Evolutionary conservation across 768 basidiomycete genomes (phyloP).

Genomic region (Pisolithus tinctorius): DNA sequence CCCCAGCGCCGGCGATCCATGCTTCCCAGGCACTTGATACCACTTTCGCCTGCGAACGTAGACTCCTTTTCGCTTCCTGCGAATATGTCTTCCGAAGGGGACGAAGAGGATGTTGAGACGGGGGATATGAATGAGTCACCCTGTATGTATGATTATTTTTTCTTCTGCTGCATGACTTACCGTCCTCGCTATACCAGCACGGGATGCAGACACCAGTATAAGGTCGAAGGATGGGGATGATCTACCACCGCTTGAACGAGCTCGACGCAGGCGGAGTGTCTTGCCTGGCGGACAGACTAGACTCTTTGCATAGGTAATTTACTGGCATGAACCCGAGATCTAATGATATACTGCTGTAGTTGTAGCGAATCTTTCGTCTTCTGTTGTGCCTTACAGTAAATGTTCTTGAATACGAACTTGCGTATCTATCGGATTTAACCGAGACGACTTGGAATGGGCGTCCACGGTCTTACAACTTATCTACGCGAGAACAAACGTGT

Average conservation of each 20-base stretch:
- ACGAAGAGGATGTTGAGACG: constrained; percentile 30
- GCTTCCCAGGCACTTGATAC: constrained; percentile 54
- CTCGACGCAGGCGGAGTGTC: constrained; percentile 43
- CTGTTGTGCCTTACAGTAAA: no score
- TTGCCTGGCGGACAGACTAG: constrained; percentile 27
- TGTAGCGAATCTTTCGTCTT: no score
- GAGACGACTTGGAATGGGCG: constrained; percentile 34
- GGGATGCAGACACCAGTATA: constrained; percentile 22
- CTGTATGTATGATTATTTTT: constrained; percentile 12
- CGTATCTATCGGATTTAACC: neutral
- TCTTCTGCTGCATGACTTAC: constrained; percentile 1
- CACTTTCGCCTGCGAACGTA: constrained; percentile 13
- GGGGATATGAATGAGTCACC: constrained; percentile 16
- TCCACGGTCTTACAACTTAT: constrained; percentile 47
- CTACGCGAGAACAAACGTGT: constrained; percentile 38
- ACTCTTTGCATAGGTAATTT: constrained; percentile 10
- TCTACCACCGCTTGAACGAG: constrained; percentile 64
- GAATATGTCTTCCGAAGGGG: constrained; percentile 20
- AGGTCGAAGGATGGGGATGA: constrained; percentile 43
- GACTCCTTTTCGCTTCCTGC: constrained; percentile 1
- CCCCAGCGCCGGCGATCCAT: constrained; percentile 66
- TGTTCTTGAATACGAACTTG: no score
- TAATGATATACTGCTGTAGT: no score
- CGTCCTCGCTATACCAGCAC: constrained; percentile 10
- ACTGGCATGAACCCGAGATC: neutral